A percentile compares a stretch with the other conserved stretches of the same genome.
phyloP scores from a whole-genome alignment of 2,329 filamentous ascomycete species.

The Verticillium nubilum region DNA sequence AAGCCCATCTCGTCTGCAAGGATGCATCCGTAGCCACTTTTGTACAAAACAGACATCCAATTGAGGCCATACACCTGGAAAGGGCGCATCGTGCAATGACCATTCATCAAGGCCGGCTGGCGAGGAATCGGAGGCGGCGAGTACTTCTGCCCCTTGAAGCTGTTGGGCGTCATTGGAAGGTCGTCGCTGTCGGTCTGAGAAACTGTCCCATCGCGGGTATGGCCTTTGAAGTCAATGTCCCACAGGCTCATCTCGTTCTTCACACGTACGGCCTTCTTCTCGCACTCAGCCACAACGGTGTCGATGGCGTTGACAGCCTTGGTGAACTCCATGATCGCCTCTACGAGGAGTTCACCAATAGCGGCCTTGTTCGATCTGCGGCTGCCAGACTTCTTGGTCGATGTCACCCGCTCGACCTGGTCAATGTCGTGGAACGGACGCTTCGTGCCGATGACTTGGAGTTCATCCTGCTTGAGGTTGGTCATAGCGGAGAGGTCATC shows the following conservation, averaged over 20 bases:
- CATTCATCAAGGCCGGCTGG: slow-evolving; percentile 74
- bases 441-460: slow-evolving; percentile 63
- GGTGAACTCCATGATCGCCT: slow-evolving; percentile 63
- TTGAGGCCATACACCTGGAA: slow-evolving; percentile 94
- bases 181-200: slow-evolving; percentile 23
- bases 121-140: slow-evolving; percentile 39
- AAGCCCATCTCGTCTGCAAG: slow-evolving; percentile 96
- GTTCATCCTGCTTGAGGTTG: slow-evolving; percentile 63
- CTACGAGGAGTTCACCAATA: slow-evolving; percentile 48
- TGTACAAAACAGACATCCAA: slow-evolving; percentile 83
- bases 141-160: slow-evolving; percentile 25
- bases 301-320: slow-evolving; percentile 79
- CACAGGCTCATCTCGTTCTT: slow-evolving; percentile 40
- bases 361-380: slow-evolving; percentile 38
- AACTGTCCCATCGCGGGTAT: slow-evolving; percentile 23
- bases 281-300: slow-evolving; percentile 70
- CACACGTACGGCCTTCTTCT: slow-evolving; percentile 58
- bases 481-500: slow-evolving; percentile 80
- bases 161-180: slow-evolving; percentile 36
- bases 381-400: slow-evolving; percentile 41
- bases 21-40: slow-evolving; percentile 77
- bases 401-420: slow-evolving; percentile 60
- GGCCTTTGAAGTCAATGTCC: slow-evolving; percentile 43
- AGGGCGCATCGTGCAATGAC: slow-evolving; percentile 75
- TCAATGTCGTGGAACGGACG: slow-evolving; percentile 68